Conservation (phyloP, 108 stramenopile species). For the Fragilaria crotonensis region DNA sequence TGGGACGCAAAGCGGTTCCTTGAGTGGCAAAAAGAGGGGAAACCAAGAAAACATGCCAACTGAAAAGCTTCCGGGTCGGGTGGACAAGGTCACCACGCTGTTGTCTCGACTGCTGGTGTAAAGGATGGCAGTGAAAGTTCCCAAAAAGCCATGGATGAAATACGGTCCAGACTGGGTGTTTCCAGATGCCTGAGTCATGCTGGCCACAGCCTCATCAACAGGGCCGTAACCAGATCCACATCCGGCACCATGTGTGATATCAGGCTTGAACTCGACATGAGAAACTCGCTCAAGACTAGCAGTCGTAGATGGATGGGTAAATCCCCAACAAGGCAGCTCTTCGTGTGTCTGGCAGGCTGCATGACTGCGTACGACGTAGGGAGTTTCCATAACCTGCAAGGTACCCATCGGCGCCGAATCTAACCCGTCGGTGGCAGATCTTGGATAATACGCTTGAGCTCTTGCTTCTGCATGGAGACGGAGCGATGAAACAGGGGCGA, state of each 20-base stretch:
- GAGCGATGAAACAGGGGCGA: constrained; percentile 88
- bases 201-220: constrained; percentile 34
- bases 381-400: constrained; percentile 82
- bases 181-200: constrained; percentile 6
- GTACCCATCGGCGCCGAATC: constrained; percentile 4
- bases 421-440: constrained; percentile 20
- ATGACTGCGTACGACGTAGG: constrained; percentile 94
- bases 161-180: constrained; percentile 10
- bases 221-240: constrained; percentile 57
- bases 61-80: constrained; percentile 86
- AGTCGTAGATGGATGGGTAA: constrained; percentile 67
- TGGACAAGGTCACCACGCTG: constrained; percentile 64
- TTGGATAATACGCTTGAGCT: constrained; percentile 46
- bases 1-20: constrained; percentile 67
- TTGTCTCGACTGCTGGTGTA: constrained; percentile 31
- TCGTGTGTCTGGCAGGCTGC: constrained; percentile 80
- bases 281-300: constrained; percentile 27
- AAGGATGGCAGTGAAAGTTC: constrained; percentile 88
- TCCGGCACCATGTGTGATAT: constrained; percentile 37
- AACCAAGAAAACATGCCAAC: constrained; percentile 97
- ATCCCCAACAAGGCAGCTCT: constrained; percentile 81
- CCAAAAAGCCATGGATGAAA: constrained; percentile 91
- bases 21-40: constrained; percentile 90
- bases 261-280: constrained; percentile 48
- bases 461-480: constrained; percentile 81